Conservation (phyloP, 106 monocot species). For the Posidonia australis region DNA sequence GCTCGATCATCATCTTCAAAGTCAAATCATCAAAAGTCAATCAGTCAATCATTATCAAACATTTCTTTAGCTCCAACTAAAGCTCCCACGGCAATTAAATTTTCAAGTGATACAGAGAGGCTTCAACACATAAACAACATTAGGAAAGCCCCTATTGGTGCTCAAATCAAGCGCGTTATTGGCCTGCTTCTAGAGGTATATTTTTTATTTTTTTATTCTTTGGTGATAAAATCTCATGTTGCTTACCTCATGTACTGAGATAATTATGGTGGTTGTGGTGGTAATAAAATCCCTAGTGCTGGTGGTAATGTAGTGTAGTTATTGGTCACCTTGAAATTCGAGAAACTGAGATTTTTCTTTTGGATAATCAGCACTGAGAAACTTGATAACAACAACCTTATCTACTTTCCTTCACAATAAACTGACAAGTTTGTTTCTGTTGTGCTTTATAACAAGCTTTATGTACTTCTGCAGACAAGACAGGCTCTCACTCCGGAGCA, state of each 20-base stretch:
- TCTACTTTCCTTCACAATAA: no score
- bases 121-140: constrained; percentile 83
- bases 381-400: no score
- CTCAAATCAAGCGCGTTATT: constrained; percentile 86
- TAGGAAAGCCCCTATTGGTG: constrained; percentile 80
- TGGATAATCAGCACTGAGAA: not conserved
- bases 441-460: not conserved
- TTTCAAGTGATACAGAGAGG: constrained; percentile 89
- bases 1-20: constrained; percentile 26
- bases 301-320: no score
- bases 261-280: no score
- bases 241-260: no score
- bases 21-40: constrained; percentile 20
- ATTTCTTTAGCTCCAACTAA: constrained; percentile 24
- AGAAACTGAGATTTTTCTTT: not conserved
- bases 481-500: constrained; percentile 62
- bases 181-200: constrained; percentile 64
- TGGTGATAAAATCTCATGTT: not conserved
- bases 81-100: constrained; percentile 33
- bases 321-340: no score
- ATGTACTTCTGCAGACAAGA: constrained; percentile 58
- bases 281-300: no score
- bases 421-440: no score
- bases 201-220: not conserved
- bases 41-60: not conserved